A percentile compares a stretch with the other conserved stretches of the same genome.
Conservation (phyloP, 495 filamentous ascomycete species). For the Xylaria curta region DNA sequence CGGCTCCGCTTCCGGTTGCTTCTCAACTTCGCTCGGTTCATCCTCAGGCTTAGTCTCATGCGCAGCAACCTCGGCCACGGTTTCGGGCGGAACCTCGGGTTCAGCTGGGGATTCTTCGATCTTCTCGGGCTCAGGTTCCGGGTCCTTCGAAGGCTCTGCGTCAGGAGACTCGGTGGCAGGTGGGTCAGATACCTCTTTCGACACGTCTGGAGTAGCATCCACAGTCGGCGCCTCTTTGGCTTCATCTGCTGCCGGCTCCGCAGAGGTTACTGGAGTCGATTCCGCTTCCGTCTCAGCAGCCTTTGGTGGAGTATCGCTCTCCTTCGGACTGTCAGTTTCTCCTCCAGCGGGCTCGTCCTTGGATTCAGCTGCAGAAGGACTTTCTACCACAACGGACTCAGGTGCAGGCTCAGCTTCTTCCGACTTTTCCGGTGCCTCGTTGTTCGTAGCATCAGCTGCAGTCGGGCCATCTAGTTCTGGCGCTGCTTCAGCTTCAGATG, state of each 20-base stretch:
- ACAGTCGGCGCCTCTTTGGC: background rate
- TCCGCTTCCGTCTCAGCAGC: background rate
- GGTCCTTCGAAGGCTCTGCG: background rate
- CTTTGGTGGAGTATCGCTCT: background rate
- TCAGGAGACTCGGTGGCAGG: slow-evolving; percentile 8
- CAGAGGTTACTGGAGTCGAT: background rate
- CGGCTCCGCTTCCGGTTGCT: too few relatives aligned
- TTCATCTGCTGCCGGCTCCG: background rate
- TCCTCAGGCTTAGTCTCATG: background rate
- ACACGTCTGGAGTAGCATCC: background rate
- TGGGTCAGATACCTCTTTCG: slow-evolving; percentile 11
- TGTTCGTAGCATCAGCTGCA: background rate
- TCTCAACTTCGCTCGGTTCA: background rate
- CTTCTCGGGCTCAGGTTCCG: background rate
- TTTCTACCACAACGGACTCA: slow-evolving; percentile 5
- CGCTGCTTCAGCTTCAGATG: background rate
- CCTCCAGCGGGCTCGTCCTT: background rate
- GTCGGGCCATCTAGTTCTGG: background rate
- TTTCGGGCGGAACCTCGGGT: background rate
- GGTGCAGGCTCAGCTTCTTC: background rate
- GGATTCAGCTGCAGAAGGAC: background rate
- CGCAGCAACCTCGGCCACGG: background rate
- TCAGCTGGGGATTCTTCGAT: background rate
- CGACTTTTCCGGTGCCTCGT: background rate
- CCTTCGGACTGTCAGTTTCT: background rate